Percentiles rank a stretch among this genome's conserved stretches.
phyloP scores from a whole-genome alignment of 2,329 filamentous ascomycete species.

The Coniochaeta sp. region DNA sequence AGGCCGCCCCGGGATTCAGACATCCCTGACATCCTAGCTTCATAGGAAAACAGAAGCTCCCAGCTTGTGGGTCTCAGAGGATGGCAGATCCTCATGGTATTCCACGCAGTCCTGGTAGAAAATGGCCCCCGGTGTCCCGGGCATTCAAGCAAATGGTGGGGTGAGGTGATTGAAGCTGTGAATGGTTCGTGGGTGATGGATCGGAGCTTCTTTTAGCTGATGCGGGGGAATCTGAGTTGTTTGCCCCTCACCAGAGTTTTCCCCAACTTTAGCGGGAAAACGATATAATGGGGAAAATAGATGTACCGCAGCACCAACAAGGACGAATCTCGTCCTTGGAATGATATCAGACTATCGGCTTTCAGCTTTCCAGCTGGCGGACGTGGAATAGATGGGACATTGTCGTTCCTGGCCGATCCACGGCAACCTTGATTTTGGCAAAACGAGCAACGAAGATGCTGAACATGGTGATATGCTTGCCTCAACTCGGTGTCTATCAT shows the following conservation, averaged over 20 bases:
- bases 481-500: too few relatives aligned
- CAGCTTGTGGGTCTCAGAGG: neutral
- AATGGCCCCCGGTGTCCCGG: neutral
- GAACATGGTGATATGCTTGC: too few relatives aligned
- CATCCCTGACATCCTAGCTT: neutral
- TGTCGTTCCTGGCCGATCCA: neutral
- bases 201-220: conserved; percentile 1
- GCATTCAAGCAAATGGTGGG: conserved; percentile 1
- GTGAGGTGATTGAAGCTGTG: neutral
- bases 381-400: neutral
- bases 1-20: neutral
- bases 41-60: neutral
- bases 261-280: conserved; percentile 1
- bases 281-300: neutral
- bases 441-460: too few relatives aligned
- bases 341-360: neutral
- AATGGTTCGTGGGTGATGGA: neutral
- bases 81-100: neutral
- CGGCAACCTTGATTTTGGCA: too few relatives aligned
- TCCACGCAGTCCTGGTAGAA: too few relatives aligned
- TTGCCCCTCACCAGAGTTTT: neutral
- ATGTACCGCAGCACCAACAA: neutral
- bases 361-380: neutral
- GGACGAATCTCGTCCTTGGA: neutral
- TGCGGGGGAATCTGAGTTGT: neutral